Conservation (phyloP, 1,284 basidiomycete species). For the Psilocybe mexicana region DNA sequence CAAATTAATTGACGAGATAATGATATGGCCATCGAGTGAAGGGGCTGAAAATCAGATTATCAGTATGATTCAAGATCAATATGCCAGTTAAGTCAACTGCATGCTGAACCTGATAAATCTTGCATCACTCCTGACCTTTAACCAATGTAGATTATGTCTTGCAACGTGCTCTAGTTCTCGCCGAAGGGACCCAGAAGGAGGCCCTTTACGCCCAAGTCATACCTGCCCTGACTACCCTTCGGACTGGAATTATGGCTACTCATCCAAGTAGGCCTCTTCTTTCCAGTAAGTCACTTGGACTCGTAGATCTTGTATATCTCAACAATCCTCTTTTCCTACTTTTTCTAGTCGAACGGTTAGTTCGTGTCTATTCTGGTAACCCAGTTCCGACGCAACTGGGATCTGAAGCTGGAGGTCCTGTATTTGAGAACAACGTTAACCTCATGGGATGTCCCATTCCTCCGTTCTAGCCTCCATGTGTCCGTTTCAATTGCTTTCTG, state of each 20-base stretch:
- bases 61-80: slow-evolving; percentile 90
- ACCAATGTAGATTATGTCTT: slow-evolving; percentile 72
- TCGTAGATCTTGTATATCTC: slow-evolving; percentile 7
- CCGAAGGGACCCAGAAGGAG: slow-evolving; percentile 72
- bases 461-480: neutral
- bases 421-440: neutral
- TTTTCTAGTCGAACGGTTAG: slow-evolving; percentile 63
- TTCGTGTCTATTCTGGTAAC: slow-evolving; percentile 45
- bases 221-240: slow-evolving; percentile 70
- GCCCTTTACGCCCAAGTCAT: slow-evolving; percentile 61
- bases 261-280: slow-evolving; percentile 75
- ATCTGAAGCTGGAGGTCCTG: neutral
- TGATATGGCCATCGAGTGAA: slow-evolving; percentile 49
- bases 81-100: slow-evolving; percentile 64
- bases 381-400: neutral
- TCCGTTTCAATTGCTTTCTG: neutral
- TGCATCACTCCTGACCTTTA: slow-evolving; percentile 6
- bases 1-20: slow-evolving; percentile 79
- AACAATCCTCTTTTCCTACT: neutral
- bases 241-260: slow-evolving; percentile 62
- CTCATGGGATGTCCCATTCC: neutral
- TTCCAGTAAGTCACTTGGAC: slow-evolving; percentile 57
- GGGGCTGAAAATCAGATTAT: slow-evolving; percentile 55
- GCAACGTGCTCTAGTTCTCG: slow-evolving; percentile 73
- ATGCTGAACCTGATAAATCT: slow-evolving; percentile 4